phyloP scores from a whole-genome alignment of 2,329 filamentous ascomycete species.

The Nemania abortiva region DNA sequence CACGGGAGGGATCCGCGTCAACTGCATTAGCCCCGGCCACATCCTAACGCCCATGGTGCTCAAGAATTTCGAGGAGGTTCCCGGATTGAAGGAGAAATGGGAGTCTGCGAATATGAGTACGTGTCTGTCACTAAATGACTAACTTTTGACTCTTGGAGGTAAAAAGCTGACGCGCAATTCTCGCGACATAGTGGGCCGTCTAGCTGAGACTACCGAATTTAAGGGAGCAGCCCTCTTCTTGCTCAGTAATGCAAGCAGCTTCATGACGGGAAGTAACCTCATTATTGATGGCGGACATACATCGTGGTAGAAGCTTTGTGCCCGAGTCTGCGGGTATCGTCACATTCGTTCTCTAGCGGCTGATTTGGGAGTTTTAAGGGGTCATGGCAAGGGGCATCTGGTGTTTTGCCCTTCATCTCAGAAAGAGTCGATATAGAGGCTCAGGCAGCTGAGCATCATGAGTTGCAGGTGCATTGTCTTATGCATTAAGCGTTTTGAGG shows the following conservation, averaged over 20 bases:
- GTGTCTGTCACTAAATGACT: not conserved
- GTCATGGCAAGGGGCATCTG: not conserved
- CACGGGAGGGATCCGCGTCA: constrained; percentile 72
- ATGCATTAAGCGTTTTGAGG: no score
- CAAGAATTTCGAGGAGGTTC: constrained; percentile 75
- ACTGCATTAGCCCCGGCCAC: constrained; percentile 76
- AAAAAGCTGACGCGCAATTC: constrained; percentile 7
- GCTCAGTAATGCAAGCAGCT: constrained; percentile 71
- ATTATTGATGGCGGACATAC: constrained; percentile 43
- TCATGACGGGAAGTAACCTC: constrained; percentile 60
- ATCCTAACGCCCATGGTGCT: constrained; percentile 80
- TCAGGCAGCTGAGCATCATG: not conserved
- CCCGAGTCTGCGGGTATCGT: not conserved
- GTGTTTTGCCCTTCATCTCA: not conserved
- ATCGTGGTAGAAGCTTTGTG: constrained; percentile 29
- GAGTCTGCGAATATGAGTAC: constrained; percentile 76
- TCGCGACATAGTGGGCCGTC: constrained; percentile 59
- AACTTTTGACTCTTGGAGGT: not conserved
- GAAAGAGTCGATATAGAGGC: not conserved
- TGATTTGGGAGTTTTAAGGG: constrained; percentile 12
- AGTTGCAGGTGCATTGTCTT: not conserved
- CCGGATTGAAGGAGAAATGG: constrained; percentile 71
- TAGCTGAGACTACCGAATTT: constrained; percentile 70
- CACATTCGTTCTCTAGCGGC: not conserved
- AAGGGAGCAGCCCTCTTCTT: constrained; percentile 71